Evolutionary conservation across 257 asterid genomes (phyloP), one percentile per base, ranked within the genome.

Genomic region (Solanum corneliomulleri): DNA sequence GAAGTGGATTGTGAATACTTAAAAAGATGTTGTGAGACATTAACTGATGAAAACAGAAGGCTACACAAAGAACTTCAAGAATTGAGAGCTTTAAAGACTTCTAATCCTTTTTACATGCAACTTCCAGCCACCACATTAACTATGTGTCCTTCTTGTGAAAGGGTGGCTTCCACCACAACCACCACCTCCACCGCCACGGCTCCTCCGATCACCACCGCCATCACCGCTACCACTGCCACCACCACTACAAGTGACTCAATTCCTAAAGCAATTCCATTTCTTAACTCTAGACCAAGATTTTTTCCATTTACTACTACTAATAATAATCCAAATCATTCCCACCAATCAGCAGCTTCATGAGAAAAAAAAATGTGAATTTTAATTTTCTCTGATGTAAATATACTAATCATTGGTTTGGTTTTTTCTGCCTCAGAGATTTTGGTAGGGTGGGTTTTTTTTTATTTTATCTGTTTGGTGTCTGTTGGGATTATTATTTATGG

Each of bases 71-170:
- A 95, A 33, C 42, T 95, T 84, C 96, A 92, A 87, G 98, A 95
- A 78, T 70, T 95, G 82, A 93, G 98, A 88, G 94, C 95, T 14
- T 90, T 95, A 37, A 95, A 95, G 88, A 83, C 93, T 60, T 90
- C 97, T 15, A 93, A 91, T 69, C 97, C 98, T 9, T 93, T 90
- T 89, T 89, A 93, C 91, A 92, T 94, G 94, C 98, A 93, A 71
- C 91, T 90, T 6, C 98, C 98, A 0, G 94, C 99, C 89, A 94
- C 99, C 89, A 96, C 99, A 0, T 89, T 96, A 9, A 95, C 99
- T 52, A 96, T 96, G 98, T 95, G 99, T 76, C 99, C 98, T 5
- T 95, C 98, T 15, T 96, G 99, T 88, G 95, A 96, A 86, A 95
- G 95, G 20, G 98, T 95, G 29, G 94, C 96, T 58, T 52, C 94